Conservation (phyloP, 352 stramenopile species). For the Thalassiosira hispida region DNA sequence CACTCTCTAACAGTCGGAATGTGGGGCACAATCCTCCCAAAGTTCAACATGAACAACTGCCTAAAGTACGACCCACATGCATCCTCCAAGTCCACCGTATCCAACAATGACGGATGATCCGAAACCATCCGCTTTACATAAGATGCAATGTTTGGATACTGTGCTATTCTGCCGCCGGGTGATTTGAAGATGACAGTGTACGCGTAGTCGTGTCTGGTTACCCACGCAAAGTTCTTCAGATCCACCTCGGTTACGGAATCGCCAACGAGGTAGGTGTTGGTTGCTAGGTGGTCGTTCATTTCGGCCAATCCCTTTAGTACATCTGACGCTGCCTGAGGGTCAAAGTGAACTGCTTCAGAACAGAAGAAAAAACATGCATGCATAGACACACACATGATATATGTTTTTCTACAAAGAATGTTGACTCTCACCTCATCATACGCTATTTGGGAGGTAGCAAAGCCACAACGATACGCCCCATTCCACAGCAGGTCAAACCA, state of each 20-base stretch:
- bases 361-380: neutral
- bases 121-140: constrained; percentile 60
- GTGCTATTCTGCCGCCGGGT: constrained; percentile 60
- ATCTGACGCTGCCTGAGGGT: constrained; percentile 52
- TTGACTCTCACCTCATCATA: constrained; percentile 84
- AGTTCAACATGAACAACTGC: constrained; percentile 82
- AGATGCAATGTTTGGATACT: constrained; percentile 67
- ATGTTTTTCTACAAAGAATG: constrained; percentile 19
- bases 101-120: constrained; percentile 47
- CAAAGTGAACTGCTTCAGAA: too few relatives aligned
- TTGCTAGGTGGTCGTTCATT: constrained; percentile 60
- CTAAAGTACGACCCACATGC: constrained; percentile 72
- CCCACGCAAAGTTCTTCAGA: constrained; percentile 76
- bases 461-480: constrained; percentile 89
- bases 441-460: constrained; percentile 88
- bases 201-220: constrained; percentile 78
- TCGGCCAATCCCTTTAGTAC: constrained; percentile 68
- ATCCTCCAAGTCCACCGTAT: constrained; percentile 77
- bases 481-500: constrained; percentile 91
- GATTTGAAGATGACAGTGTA: constrained; percentile 77
- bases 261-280: constrained; percentile 59
- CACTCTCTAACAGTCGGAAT: constrained; percentile 51
- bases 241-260: constrained; percentile 78
- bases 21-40: constrained; percentile 64
- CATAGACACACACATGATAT: too few relatives aligned